These are phyloP conservation scores for Aspergillus fructus DNA, from an alignment of 2,329 filamentous ascomycete genomes.

Conservation along the genomic window DNA sequence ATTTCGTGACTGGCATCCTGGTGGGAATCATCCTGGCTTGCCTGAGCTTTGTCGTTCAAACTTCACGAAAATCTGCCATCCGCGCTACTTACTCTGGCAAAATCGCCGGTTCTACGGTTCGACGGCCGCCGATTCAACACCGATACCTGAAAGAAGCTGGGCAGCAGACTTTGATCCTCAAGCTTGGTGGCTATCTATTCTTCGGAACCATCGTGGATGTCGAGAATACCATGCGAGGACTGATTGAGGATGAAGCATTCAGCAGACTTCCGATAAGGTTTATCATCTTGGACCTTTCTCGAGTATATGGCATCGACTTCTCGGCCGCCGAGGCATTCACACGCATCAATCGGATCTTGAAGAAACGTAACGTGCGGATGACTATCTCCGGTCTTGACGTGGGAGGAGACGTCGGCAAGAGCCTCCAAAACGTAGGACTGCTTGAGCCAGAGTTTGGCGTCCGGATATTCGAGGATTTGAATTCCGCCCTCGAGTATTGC, in stretches of 20 bases:
- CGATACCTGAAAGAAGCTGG: constrained; percentile 83
- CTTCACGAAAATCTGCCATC: constrained; percentile 84
- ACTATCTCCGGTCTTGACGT: constrained; percentile 80
- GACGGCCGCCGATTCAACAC: constrained; percentile 84
- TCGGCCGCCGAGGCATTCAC: constrained; percentile 95
- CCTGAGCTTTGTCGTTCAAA: constrained; percentile 85
- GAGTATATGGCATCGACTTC: constrained; percentile 92
- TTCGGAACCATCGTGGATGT: constrained; percentile 97
- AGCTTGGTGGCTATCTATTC: constrained; percentile 93
- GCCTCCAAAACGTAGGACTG: constrained; percentile 79
- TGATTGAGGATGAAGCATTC: constrained; percentile 83
- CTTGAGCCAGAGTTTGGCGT: constrained; percentile 72
- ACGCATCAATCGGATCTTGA: constrained; percentile 80
- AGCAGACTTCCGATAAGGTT: constrained; percentile 77
- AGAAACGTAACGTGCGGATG: constrained; percentile 74
- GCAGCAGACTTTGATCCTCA: constrained; percentile 84
- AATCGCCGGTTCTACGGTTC: constrained; percentile 86
- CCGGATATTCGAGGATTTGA: constrained; percentile 81
- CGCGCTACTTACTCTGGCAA: constrained; percentile 87
- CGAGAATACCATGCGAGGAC: constrained; percentile 77
- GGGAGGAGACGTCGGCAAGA: constrained; percentile 71
- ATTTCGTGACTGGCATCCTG: constrained; percentile 93
- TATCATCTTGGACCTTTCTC: constrained; percentile 81
- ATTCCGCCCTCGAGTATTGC: constrained; percentile 88
- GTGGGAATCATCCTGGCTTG: constrained; percentile 91